Evolutionary conservation across 75 land plant genomes (phyloP), one percentile per base, ranked within the genome.

Genomic region (Adiantum capillusveneris): DNA sequence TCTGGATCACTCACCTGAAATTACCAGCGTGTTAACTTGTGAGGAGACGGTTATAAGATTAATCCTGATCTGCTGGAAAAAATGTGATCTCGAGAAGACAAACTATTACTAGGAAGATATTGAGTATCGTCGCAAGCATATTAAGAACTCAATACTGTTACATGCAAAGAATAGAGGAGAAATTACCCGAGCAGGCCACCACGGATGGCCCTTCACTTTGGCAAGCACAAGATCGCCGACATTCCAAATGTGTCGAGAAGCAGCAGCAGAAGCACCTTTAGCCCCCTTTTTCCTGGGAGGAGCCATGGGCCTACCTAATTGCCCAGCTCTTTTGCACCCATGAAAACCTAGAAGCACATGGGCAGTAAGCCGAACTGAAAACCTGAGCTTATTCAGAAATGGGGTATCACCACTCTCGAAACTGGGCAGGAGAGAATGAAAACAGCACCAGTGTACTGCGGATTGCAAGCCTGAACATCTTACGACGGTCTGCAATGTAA

Each of bases 151-250:
- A n/a, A n/a, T n/a, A n/a, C n/a, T n/a, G n/a, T n/a, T n/a, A n/a
- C n/a, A n/a, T n/a, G n/a, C n/a, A n/a, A n/a, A n/a, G n/a, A n/a
- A n/a, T n/a, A n/a, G 9, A 34, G 37, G 9, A 34, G 9, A 34
- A 34, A 34, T 34, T 69, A 84, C 87, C 72, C 57, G 76, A 24
- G 96, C 92, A 31, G 92, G 96, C 96, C 96, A 90, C 1, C 90
- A 79, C 2, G 96, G 96, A 68, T 75, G 84, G 7, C 92, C 92
- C 69, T 87, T 90, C 37, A 90, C 77, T 66, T 90, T 87, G 11
- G 96, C 96, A 16, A 90, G 78, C 27, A 90, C 92, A 13, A 90
- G 87, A 75, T 90, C 96, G 3, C 96, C 96, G n/a, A 79, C 71
- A 65, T 83, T 83, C 82, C 84, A 90, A 29, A 77, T 70, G 30